Evolutionary conservation across 2,329 filamentous ascomycete genomes (phyloP), one percentile per base, ranked within the genome.

Genomic region (Alternaria longipes): DNA sequence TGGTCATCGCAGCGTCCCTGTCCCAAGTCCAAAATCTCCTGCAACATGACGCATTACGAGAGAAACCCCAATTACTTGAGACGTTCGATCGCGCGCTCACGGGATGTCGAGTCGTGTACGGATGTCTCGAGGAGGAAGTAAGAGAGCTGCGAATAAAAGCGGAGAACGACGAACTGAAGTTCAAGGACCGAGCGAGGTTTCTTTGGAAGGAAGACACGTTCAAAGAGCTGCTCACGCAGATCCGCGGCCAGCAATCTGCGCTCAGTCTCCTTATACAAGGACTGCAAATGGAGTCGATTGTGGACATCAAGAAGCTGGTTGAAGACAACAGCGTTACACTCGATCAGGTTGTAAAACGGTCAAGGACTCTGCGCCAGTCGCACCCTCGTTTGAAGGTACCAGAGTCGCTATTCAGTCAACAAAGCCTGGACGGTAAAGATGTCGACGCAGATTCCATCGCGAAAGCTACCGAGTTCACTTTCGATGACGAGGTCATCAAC

Each of bases 201-300:
- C 49, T 74, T 22, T 75, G 67, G 69, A 76, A 74, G 38, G 74
- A 78, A 50, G 75, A 72, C 9, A 73, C 69, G 6, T 78, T 78
- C 60, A 75, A 73, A 49, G 74, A 78, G 41, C 61, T 77, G 34
- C 58, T 78, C 47, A 70, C 69, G 22, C 75, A 78, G 59, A 74
- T 78, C 22, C 69, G 75, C 22, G 75, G 74, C 2, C 74, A 77
- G 47, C 75, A 78, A 42, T 71, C 71, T 8, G 74, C 74, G 0
- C 64, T 78, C 5, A 74, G 64, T 34, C 46, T 78, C 20, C 65
- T 78, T 12, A 70, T 78, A 16, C 76, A 78, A 45, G 72, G 70
- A 8, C 52, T 78, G n/a, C 76, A 77, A 45, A 76, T 76, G 71
- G 72, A 77, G 58, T 77, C 74, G 4, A 69, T 78, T 54, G 62